Evolutionary conservation across 192 early-diverging fungal genomes (phyloP), one percentile per base, ranked within the genome.

Genomic region (Coemansia interrupta): DNA sequence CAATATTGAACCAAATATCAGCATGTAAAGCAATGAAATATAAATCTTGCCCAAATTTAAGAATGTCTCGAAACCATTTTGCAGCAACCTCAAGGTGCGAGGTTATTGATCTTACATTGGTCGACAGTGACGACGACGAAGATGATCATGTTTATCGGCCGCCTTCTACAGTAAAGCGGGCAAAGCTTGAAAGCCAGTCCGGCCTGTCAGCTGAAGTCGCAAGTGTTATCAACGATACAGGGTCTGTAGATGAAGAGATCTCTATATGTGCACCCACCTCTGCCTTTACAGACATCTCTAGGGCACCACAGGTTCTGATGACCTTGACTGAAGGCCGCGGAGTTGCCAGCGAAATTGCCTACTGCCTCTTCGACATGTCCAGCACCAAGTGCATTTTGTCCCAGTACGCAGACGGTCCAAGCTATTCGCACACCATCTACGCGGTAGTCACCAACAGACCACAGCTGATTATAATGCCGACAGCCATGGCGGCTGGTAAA

Each of bases 391-490:
- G 77, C 58, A 67, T 41, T 4, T 19, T 80, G 13, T 64, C 67
- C 4, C 77, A 80, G 54, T 73, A 70, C 26, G 59, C 77, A 3
- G 77, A 80, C 40, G 58, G 66, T 8, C 50, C 77, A 38, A 73
- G 66, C 48, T 80, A 73, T 62, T 69, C 71, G 17, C 77, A 64
- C 49, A 70, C 66, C 15, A 70, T 80, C 8, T 80, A 80, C 45
- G 59, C 66, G 0, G 56, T 80, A 18, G 39, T 67, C 2, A 66
- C 67, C 20, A 14, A 54, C 1, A 57, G 70, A 9, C 75, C 75
- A 1, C 69, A 78, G 36, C 28, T 65, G 17, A 45, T 78, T 14
- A 56, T 78, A 18, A 70, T 68, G 22, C 75, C 75, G 0, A 44
- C 26, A 11, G 57, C 75, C 11, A 78, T 78, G 70, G 55, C 49